Base-by-base conservation (phyloP, 495 filamentous ascomycete species). In the Podospora tetraspora region DNA sequence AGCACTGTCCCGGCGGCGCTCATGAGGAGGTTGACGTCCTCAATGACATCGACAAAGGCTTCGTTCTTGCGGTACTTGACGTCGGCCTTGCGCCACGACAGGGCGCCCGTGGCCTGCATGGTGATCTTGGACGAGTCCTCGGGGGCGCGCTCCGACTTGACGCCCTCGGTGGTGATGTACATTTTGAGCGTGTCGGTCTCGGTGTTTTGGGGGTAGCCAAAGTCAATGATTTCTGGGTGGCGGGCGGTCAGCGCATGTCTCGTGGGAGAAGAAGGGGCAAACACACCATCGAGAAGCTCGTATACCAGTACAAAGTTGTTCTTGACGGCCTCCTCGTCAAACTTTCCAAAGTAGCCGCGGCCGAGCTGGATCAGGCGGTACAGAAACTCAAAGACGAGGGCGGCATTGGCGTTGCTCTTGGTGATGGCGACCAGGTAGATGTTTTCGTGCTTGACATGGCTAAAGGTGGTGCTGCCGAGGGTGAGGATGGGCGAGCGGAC, bases 31-130 rank as follows among this genome's bases (percentile, higher is more conserved):
- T 99, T 99, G 66, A 99, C 95, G 74, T 98, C 96, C 81, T 99
- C 96, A 76, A 99, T 99, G 25, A 99, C 96, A 78, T 99, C 95
- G 66, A 99, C 95, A 71, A 99, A 99, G 32, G 95, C 95, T 80
- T 99, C 95, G 81, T 98, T 99, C 81, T 98, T 99, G 77, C 96
- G 91, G 81, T 99, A 99, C 78, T 97, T 97, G 74, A 99, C 92
- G 78, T 98, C 94, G 63, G 94, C 88, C 71, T 96, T 91, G 61
- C 96, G 88, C 96, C 96, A 99, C 43, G 95, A 98, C 21, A 97
- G 84, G 4, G 96, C 96, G 22, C 96, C 96, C 1, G 96, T 99
- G 11, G 96, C 96, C 85, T 99, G 96, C 93, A 97, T 97, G 25
- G 96, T 99, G 79, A 99, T 99, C 72, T 91, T 91, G 71, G 93